Evolutionary conservation across 352 stramenopile species (phyloP).

Genomic region (Phytophthora ohioensis): DNA sequence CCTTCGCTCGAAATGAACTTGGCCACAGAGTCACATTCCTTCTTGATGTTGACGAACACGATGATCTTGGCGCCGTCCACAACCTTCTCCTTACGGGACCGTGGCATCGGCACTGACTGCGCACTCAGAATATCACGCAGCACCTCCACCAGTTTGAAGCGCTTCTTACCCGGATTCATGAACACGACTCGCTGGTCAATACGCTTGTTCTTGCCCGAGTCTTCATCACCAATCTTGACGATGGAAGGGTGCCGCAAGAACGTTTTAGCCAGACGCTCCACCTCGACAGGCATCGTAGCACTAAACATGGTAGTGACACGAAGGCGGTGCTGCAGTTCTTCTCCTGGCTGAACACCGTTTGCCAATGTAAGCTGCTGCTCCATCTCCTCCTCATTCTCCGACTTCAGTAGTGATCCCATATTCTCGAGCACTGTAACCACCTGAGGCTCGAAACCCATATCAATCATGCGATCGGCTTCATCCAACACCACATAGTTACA

Average conservation of each 20-base stretch:
- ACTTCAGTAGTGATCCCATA: constrained; percentile 97
- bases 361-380: constrained; percentile 92
- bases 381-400: constrained; percentile 96
- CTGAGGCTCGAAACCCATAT: constrained; percentile 97
- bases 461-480: constrained; percentile 98
- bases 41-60: constrained; percentile 99
- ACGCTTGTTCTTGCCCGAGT: constrained; percentile 98
- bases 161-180: constrained; percentile 94
- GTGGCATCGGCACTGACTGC: constrained; percentile 47
- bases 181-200: constrained; percentile 98
- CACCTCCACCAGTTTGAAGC: constrained; percentile 80
- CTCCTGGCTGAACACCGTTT: constrained; percentile 43
- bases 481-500: constrained; percentile 99
- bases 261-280: constrained; percentile 97
- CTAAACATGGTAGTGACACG: constrained; percentile 98
- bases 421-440: constrained; percentile 96
- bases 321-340: constrained; percentile 70
- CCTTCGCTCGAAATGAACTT: constrained; percentile 93
- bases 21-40: constrained; percentile 96
- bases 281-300: constrained; percentile 98
- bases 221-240: constrained; percentile 98
- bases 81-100: constrained; percentile 74
- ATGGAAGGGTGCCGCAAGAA: constrained; percentile 98
- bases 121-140: constrained; percentile 87
- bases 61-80: constrained; percentile 95